A percentile compares a stretch with the other conserved stretches of the same genome.
phyloP scores from a whole-genome alignment of 1,139 yeast species.

The Blastobotrys proliferans region DNA sequence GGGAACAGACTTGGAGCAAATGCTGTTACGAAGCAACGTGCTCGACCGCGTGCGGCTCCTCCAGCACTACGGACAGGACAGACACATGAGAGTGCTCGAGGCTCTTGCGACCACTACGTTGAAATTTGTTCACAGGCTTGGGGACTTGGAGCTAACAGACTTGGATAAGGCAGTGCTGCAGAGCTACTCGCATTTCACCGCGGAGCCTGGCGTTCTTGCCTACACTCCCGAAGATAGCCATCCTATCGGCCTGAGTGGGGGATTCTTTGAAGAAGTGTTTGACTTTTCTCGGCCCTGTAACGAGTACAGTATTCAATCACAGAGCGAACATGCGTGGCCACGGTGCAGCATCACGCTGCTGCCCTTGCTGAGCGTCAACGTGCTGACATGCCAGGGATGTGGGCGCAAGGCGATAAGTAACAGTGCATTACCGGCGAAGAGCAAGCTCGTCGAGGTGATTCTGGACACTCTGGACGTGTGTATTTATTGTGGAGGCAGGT shows the following conservation, averaged over 20 bases:
- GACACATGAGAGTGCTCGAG: slow-evolving; percentile 10
- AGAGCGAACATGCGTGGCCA: slow-evolving; percentile 19
- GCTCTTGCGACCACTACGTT: slow-evolving; percentile 16
- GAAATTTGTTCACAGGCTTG: slow-evolving; percentile 7
- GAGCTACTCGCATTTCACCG: slow-evolving; percentile 10
- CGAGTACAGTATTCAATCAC: background rate
- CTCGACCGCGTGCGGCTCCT: slow-evolving; percentile 18
- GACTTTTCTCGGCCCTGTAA: slow-evolving; percentile 15
- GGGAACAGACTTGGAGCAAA: slow-evolving; percentile 6
- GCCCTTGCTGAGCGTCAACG: slow-evolving; percentile 21
- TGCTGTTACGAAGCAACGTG: slow-evolving; percentile 3
- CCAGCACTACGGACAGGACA: slow-evolving; percentile 15
- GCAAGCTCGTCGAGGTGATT: slow-evolving; percentile 15
- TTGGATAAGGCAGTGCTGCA: slow-evolving; percentile 20
- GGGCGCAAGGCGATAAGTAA: slow-evolving; percentile 17
- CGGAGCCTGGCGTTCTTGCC: slow-evolving; percentile 1
- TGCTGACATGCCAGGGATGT: slow-evolving; percentile 25
- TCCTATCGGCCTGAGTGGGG: slow-evolving; percentile 17
- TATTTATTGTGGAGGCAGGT: slow-evolving; percentile 26
- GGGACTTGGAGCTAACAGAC: slow-evolving; percentile 11
- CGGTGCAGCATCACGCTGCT: slow-evolving; percentile 25
- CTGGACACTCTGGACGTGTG: slow-evolving; percentile 22
- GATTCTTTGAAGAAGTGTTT: slow-evolving; percentile 21
- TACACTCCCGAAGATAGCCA: background rate
- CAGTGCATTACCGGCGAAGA: slow-evolving; percentile 5